Evolutionary conservation across 495 filamentous ascomycete genomes (phyloP).

Genomic region (Xylaria acuta): DNA sequence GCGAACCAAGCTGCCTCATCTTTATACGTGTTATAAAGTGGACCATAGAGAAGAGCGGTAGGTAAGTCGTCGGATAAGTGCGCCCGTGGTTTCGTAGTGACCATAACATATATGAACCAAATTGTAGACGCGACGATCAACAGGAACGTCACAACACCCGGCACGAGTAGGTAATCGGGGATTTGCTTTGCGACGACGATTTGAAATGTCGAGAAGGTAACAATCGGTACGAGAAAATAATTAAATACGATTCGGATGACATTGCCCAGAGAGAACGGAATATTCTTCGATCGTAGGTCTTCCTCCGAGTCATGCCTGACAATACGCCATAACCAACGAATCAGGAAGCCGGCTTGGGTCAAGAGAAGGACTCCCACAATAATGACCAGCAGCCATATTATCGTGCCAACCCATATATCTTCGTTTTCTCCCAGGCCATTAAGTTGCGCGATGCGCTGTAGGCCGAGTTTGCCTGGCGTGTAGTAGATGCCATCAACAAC

Average conservation of each 20-base stretch:
- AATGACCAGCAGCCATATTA: constrained; percentile 81
- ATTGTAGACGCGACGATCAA: constrained; percentile 71
- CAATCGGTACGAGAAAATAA: constrained; percentile 85
- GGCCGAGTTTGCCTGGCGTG: constrained; percentile 71
- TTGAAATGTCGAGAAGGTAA: constrained; percentile 88
- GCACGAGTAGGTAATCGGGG: constrained; percentile 68
- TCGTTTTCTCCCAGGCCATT: constrained; percentile 77
- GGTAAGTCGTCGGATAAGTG: constrained; percentile 91
- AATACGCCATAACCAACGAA: constrained; percentile 74
- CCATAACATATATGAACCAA: constrained; percentile 83
- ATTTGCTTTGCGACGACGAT: constrained; percentile 75
- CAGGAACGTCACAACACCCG: constrained; percentile 76
- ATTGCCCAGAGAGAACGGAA: constrained; percentile 90
- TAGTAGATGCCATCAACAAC: constrained; percentile 87
- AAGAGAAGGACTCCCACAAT: constrained; percentile 70
- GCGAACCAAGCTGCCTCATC: constrained; percentile 86
- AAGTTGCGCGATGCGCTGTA: constrained; percentile 78
- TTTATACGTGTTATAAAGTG: constrained; percentile 98
- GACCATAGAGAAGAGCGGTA: constrained; percentile 87
- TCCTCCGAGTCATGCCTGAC: constrained; percentile 76
- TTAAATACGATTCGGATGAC: constrained; percentile 88
- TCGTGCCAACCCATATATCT: constrained; percentile 94
- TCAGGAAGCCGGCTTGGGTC: constrained; percentile 76
- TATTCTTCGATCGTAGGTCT: constrained; percentile 87
- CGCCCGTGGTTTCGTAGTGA: constrained; percentile 78